Evolutionary conservation across 768 basidiomycete genomes (phyloP).

Genomic region (Ramaria rubella): DNA sequence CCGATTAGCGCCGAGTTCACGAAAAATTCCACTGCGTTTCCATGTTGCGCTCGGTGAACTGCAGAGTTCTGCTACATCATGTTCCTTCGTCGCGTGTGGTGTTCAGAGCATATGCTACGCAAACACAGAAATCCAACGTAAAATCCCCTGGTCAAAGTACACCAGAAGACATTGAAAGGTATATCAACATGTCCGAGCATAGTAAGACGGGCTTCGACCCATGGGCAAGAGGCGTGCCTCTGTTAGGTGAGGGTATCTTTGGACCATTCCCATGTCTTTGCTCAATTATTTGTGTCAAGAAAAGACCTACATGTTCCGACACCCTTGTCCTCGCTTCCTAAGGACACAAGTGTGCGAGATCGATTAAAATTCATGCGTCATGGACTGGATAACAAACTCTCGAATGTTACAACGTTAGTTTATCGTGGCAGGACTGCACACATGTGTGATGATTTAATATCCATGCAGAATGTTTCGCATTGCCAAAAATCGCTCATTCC

Average conservation of each 20-base stretch:
- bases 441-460: not conserved
- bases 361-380: not conserved
- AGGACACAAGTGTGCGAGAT: not conserved
- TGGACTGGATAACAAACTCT: constrained; percentile 4
- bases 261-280: not conserved
- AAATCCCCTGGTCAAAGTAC: not conserved
- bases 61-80: not conserved
- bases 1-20: not conserved
- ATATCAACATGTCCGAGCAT: not conserved
- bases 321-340: not conserved
- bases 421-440: not conserved
- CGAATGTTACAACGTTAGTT: constrained; percentile 4
- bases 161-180: constrained; percentile 30
- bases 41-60: not conserved
- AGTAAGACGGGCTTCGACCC: not conserved
- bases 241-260: not conserved
- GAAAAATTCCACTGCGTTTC: constrained; percentile 1
- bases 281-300: not conserved
- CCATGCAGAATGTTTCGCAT: constrained; percentile 32
- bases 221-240: not conserved
- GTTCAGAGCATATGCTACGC: too few relatives aligned
- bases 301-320: constrained; percentile 5
- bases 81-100: not conserved
- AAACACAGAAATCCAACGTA: not conserved
- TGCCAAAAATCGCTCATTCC: constrained; percentile 29